Evolutionary conservation across 208 protist species (phyloP), one percentile per base, ranked within the genome.

Genomic region (Trypanosoma cruzi): DNA sequence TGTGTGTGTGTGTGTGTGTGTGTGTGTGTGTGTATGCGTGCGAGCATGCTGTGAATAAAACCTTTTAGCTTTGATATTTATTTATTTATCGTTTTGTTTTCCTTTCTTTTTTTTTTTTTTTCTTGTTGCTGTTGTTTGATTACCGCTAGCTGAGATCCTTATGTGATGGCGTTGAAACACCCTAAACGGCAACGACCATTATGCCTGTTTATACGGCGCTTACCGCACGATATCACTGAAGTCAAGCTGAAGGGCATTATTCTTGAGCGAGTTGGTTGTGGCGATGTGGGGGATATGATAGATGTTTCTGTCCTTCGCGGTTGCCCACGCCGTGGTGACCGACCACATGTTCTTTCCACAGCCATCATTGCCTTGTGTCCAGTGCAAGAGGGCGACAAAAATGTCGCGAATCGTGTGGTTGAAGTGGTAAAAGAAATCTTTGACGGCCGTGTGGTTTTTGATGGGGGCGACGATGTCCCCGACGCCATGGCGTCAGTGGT

Each of bases 211-310:
- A 58, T 73, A 40, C 68, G 68, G 8, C 59, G 48, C 18, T 49
- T 73, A 20, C 68, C 68, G 24, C 58, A 59, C n/a, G 58, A 73
- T 53, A 66, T 66, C 14, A 66, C 68, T 0, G 49, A 34, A 2
- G 50, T 32, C 24, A 48, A 20, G 4, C 6, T 73, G 8, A 65
- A 37, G 16, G 49, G 44, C 36, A 26, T 60, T 14, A 40, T 73
- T 1, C 53, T 3, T 8, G 57, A 46, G 24, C 26, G 46, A 20
- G 34, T 20, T 24, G 40, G 36, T 0, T 37, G 24, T 5, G 24
- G 29, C 49, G 50, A 28, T 4, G 42, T 61, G 8, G 37, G 60
- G 8, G 24, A 34, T 24, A 44, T 53, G 24, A 44, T 50, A 22
- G 50, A 56, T 11, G 36, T 66, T 14, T 60, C 22, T 26, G 49